Percentiles rank a stretch among this genome's conserved stretches.
phyloP scores from a whole-genome alignment of 208 protist genomes.

The Trypanosoma scelopori region DNA sequence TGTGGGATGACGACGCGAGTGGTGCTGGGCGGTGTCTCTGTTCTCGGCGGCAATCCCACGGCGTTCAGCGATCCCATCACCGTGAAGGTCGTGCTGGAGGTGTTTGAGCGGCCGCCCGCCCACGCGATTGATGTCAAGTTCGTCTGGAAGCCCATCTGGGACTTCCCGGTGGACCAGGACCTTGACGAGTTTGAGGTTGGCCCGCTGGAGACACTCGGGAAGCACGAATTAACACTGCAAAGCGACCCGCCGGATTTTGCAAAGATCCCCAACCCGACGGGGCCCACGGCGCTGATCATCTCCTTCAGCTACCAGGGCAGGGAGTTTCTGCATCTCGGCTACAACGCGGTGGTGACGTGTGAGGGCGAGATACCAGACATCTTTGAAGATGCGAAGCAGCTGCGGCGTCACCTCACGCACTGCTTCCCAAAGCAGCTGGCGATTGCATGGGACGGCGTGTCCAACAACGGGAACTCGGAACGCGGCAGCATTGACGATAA shows the following conservation, averaged over 20 bases:
- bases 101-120: conserved; percentile 55
- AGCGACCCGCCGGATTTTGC: conserved; percentile 68
- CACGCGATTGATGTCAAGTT: conserved; percentile 68
- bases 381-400: conserved; percentile 50
- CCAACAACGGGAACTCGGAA: background rate
- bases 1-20: conserved; percentile 54
- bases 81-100: conserved; percentile 56
- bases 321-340: conserved; percentile 81
- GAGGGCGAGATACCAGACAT: conserved; percentile 73
- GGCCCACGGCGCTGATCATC: conserved; percentile 72
- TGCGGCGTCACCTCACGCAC: conserved; percentile 50
- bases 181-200: conserved; percentile 84
- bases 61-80: conserved; percentile 54
- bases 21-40: conserved; percentile 43
- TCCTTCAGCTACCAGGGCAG: conserved; percentile 59
- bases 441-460: conserved; percentile 23
- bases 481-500: background rate
- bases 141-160: conserved; percentile 84
- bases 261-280: conserved; percentile 76
- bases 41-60: conserved; percentile 46
- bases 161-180: conserved; percentile 76
- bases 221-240: conserved; percentile 66
- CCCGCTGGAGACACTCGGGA: conserved; percentile 53
- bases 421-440: conserved; percentile 45
- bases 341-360: conserved; percentile 62